Evolutionary conservation across 176 grass and related monocot species (phyloP).

Genomic region (Dendrocalamus sinicus): DNA sequence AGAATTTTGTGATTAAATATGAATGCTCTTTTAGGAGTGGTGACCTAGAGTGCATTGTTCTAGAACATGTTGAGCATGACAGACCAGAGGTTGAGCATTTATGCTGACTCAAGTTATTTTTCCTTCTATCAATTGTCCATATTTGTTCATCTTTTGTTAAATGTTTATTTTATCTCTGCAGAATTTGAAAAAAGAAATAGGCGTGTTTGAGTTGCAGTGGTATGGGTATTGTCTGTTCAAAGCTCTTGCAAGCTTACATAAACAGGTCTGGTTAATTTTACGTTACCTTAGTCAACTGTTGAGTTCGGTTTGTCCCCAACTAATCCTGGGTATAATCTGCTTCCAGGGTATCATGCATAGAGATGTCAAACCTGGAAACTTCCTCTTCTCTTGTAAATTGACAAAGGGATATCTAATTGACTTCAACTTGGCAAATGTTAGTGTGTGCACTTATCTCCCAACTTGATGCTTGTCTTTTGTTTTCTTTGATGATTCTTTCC

Average conservation of each 20-base stretch:
- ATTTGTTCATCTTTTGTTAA: constrained; percentile 32
- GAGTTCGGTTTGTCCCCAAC: constrained; percentile 9
- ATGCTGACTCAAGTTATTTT: constrained; percentile 20
- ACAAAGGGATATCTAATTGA: constrained; percentile 89
- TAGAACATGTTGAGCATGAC: constrained; percentile 93
- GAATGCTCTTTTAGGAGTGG: constrained; percentile 68
- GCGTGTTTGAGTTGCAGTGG: constrained; percentile 68
- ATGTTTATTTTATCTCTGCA: constrained; percentile 46
- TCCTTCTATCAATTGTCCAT: constrained; percentile 16
- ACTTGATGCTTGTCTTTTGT: constrained; percentile 27
- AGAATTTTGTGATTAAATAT: constrained; percentile 68
- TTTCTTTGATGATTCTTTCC: constrained; percentile 29
- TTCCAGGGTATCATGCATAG: constrained; percentile 87
- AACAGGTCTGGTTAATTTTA: constrained; percentile 59
- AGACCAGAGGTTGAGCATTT: constrained; percentile 74
- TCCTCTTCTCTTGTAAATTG: constrained; percentile 79
- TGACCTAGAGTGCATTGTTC: constrained; percentile 82
- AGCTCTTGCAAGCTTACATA: constrained; percentile 89
- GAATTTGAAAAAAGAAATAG: constrained; percentile 82
- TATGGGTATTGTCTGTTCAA: constrained; percentile 84
- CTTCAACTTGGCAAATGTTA: constrained; percentile 94
- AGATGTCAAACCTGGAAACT: constrained; percentile 97
- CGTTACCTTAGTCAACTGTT: constrained; percentile 24
- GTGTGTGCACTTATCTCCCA: constrained; percentile 34
- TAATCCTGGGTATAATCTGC: constrained; percentile 39